These are phyloP conservation scores for Voacanga thouarsii DNA, from an alignment of 257 asterid species.

Conservation along the genomic window DNA sequence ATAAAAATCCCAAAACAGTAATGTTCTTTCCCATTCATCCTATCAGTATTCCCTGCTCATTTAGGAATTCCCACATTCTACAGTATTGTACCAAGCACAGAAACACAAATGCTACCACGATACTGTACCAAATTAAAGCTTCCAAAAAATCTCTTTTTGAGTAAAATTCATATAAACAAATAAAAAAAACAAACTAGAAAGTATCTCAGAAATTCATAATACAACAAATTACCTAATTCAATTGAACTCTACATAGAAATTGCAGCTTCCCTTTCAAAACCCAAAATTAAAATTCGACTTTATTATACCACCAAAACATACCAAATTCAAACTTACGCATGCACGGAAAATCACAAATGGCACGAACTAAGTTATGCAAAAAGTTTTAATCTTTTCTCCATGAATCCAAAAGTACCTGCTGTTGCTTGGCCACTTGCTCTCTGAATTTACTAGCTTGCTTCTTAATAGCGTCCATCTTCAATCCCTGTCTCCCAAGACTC, in stretches of 20 bases:
- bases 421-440: slow-evolving; percentile 95
- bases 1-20: neutral
- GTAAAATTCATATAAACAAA: neutral
- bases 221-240: neutral
- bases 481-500: neutral
- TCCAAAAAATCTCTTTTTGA: neutral
- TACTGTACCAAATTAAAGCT: neutral
- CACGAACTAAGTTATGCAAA: neutral
- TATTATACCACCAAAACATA: neutral
- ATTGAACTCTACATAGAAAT: neutral
- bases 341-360: neutral
- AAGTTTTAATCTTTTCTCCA: neutral
- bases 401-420: slow-evolving; percentile 52
- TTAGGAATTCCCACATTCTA: slow-evolving; percentile 2
- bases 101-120: slow-evolving; percentile 1
- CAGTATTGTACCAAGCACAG: neutral
- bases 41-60: neutral
- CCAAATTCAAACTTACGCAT: neutral
- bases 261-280: neutral
- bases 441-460: slow-evolving; percentile 88
- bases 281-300: neutral
- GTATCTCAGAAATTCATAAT: neutral
- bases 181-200: neutral
- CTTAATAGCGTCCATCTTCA: slow-evolving; percentile 82
- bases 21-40: slow-evolving; percentile 7